Conservation (phyloP, 1,139 yeast genomes). For the Magnusiomyces tetraspermus region DNA sequence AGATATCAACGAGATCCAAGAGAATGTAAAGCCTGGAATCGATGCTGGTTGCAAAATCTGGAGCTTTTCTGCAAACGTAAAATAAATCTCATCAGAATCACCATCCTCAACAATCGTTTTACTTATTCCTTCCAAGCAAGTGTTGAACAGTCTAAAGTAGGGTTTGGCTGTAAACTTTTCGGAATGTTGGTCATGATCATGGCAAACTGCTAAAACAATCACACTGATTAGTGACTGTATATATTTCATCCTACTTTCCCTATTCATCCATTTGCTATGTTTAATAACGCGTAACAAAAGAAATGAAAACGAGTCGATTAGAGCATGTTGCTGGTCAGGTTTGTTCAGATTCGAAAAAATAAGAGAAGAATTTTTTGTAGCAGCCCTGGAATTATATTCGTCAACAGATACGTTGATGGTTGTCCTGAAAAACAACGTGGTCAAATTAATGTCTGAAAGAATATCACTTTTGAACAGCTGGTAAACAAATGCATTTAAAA, state of each 20-base stretch:
- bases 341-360: conserved; percentile 38
- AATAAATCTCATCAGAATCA: conserved; percentile 42
- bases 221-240: conserved; percentile 57
- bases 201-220: conserved; percentile 59
- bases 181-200: conserved; percentile 61
- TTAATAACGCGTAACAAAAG: conserved; percentile 55
- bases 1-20: conserved; percentile 85
- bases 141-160: conserved; percentile 79
- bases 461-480: conserved; percentile 58
- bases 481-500: conserved; percentile 55
- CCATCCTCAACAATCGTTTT: conserved; percentile 28
- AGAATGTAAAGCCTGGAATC: conserved; percentile 89
- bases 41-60: conserved; percentile 76
- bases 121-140: conserved; percentile 50
- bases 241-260: conserved; percentile 20
- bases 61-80: conserved; percentile 57
- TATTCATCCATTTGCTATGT: conserved; percentile 37
- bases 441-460: conserved; percentile 52
- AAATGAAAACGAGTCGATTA: conserved; percentile 76
- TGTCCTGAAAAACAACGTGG: conserved; percentile 60
- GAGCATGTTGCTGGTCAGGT: conserved; percentile 42
- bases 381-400: conserved; percentile 39
- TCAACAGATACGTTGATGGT: conserved; percentile 69
- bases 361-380: conserved; percentile 28
- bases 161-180: conserved; percentile 75